Conservation (phyloP, 2,329 filamentous ascomycete species). For the Colletotrichum magnum region DNA sequence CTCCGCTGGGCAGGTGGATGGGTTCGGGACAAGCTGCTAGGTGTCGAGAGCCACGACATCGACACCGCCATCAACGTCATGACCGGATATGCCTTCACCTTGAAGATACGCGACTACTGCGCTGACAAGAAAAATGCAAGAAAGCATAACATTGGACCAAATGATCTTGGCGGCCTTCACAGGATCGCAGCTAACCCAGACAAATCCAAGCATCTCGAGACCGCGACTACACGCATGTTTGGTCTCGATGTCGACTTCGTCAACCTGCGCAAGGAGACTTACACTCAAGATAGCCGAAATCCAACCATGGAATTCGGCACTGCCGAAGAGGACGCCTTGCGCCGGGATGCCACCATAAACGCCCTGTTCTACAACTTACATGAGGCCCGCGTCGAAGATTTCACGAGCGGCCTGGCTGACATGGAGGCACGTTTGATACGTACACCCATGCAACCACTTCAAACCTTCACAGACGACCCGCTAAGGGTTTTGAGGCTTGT, state of each 20-base stretch:
- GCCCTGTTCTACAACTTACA: conserved; percentile 96
- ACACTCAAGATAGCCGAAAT: conserved; percentile 89
- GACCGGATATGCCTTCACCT: conserved; percentile 84
- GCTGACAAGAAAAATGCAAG: conserved; percentile 70
- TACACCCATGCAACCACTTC: conserved; percentile 88
- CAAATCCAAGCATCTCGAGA: conserved; percentile 96
- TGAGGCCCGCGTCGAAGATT: conserved; percentile 84
- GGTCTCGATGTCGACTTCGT: conserved; percentile 94
- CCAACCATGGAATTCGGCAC: conserved; percentile 95
- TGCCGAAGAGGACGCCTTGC: conserved; percentile 87
- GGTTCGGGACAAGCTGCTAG: conserved; percentile 88
- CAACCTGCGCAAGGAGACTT: conserved; percentile 93
- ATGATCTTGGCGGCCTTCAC: conserved; percentile 82
- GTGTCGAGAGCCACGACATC: conserved; percentile 82
- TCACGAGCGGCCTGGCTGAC: conserved; percentile 84
- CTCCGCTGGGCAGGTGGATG: conserved; percentile 88
- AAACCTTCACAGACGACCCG: conserved; percentile 96
- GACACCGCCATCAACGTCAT: conserved; percentile 89
- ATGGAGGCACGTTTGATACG: conserved; percentile 81
- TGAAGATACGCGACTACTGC: conserved; percentile 78
- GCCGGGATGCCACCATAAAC: conserved; percentile 94
- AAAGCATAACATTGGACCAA: conserved; percentile 70
- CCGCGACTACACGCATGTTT: conserved; percentile 87
- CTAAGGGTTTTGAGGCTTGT: conserved; percentile 88
- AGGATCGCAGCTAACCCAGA: conserved; percentile 94